Evolutionary conservation across 2,329 filamentous ascomycete species (phyloP).

Genomic region (Paraphaeosphaeria sporulosa): DNA sequence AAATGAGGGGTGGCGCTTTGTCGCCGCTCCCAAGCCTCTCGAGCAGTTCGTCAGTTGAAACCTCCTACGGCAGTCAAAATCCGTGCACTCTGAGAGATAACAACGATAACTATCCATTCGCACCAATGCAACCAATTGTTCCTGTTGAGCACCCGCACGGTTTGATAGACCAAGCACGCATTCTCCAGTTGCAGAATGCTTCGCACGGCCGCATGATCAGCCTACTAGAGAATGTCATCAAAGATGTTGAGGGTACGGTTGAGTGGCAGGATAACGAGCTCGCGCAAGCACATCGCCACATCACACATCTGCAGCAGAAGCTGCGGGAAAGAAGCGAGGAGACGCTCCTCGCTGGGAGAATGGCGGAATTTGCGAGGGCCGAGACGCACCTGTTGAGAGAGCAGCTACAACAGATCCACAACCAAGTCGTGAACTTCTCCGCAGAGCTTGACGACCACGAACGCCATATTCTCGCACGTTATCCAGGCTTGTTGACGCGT

Average conservation of each 20-base stretch:
- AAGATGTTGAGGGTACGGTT: constrained; percentile 11
- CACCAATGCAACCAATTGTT: neutral
- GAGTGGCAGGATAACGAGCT: constrained; percentile 14
- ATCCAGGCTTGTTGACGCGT: neutral
- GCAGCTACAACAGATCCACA: neutral
- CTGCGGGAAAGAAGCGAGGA: constrained; percentile 1
- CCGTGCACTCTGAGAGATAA: neutral
- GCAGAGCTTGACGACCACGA: constrained; percentile 7
- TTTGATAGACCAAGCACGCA: constrained; percentile 8
- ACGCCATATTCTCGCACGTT: neutral
- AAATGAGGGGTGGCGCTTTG: constrained; percentile 8
- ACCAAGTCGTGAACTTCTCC: neutral
- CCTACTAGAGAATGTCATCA: constrained; percentile 4
- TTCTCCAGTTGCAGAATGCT: constrained; percentile 13
- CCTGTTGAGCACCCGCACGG: neutral
- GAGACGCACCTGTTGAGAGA: constrained; percentile 1
- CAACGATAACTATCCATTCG: neutral
- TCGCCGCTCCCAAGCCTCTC: neutral
- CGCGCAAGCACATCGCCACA: constrained; percentile 2
- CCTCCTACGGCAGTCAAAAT: neutral
- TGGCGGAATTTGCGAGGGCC: neutral
- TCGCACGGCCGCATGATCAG: constrained; percentile 8
- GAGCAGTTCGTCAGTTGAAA: neutral
- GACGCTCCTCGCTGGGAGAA: neutral
- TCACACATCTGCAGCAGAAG: constrained; percentile 2